Percentiles rank a stretch among this genome's conserved stretches.
Evolutionary conservation across 1,139 yeast species (phyloP).

Genomic region (Hansenula sp.): DNA sequence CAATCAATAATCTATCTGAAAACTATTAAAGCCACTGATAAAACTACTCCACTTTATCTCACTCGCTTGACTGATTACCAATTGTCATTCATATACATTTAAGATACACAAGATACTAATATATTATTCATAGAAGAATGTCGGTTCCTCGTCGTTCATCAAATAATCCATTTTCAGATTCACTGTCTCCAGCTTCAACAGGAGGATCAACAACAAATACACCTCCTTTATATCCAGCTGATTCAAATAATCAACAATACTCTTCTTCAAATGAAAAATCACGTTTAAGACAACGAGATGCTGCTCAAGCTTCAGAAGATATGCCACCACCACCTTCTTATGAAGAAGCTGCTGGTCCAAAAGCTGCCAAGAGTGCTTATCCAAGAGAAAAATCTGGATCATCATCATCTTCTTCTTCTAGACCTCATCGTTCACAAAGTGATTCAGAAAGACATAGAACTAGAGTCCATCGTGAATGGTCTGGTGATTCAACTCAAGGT

Average conservation of each 20-base stretch:
- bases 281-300: slow-evolving; percentile 8
- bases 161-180: slow-evolving; percentile 55
- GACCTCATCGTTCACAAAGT: slow-evolving; percentile 9
- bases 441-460: slow-evolving; percentile 16
- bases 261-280: slow-evolving; percentile 15
- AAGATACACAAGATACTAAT: slow-evolving; percentile 2
- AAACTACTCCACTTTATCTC: too few relatives aligned
- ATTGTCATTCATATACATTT: too few relatives aligned
- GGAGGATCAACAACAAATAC: slow-evolving; percentile 26
- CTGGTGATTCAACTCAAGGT: slow-evolving; percentile 8
- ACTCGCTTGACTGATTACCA: too few relatives aligned
- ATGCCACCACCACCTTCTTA: slow-evolving; percentile 65
- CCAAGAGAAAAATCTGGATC: slow-evolving; percentile 43
- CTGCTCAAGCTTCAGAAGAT: slow-evolving; percentile 11
- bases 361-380: slow-evolving; percentile 37
- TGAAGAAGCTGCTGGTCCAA: slow-evolving; percentile 63
- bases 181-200: slow-evolving; percentile 36
- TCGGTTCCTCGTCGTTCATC: slow-evolving; percentile 34
- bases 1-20: too few relatives aligned
- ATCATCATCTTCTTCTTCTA: slow-evolving; percentile 4
- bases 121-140: slow-evolving; percentile 11
- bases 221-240: slow-evolving; percentile 11
- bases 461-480: slow-evolving; percentile 15
- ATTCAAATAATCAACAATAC: slow-evolving; percentile 8
- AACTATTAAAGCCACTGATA: too few relatives aligned